These are phyloP conservation scores for Withania somnifera DNA, from an alignment of 305 asterid species.

Conservation along the genomic window DNA sequence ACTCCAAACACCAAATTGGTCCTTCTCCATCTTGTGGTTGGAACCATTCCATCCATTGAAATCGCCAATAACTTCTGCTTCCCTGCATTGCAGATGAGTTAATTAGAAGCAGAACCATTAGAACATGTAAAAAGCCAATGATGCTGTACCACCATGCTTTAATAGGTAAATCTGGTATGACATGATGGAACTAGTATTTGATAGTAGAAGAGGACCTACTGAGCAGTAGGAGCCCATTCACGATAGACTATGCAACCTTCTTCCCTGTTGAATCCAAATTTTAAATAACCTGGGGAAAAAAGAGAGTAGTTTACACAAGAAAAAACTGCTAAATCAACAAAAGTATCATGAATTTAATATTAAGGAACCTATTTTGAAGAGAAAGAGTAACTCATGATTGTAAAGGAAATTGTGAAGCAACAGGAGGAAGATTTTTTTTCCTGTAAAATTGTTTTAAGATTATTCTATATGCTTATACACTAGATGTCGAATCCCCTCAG, in stretches of 20 bases:
- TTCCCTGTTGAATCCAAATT: slow-evolving; percentile 71
- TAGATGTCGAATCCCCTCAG: not conserved
- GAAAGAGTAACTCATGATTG: not conserved
- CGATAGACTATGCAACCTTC: slow-evolving; percentile 66
- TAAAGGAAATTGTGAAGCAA: not conserved
- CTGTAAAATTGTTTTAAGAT: not conserved
- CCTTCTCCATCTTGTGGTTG: slow-evolving; percentile 70
- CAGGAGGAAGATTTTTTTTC: not conserved
- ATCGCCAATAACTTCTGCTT: slow-evolving; percentile 90
- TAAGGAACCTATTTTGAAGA: not conserved
- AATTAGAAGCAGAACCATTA: slow-evolving; percentile 10
- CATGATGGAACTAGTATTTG: not conserved
- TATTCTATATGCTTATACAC: not conserved
- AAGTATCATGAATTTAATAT: not conserved
- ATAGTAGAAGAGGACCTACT: slow-evolving; percentile 40
- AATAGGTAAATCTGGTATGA: not conserved
- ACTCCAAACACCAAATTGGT: slow-evolving; percentile 87
- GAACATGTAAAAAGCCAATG: slow-evolving; percentile 7
- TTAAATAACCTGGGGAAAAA: slow-evolving; percentile 57
- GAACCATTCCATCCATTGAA: slow-evolving; percentile 92
- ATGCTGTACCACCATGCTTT: not conserved
- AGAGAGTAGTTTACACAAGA: not conserved
- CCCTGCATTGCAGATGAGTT: slow-evolving; percentile 41
- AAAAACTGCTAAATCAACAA: slow-evolving; percentile 4
- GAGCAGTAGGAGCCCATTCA: slow-evolving; percentile 98